These are phyloP conservation scores for Diutina pseudorugosa DNA, from an alignment of 1,139 yeast genomes.

Conservation along the genomic window DNA sequence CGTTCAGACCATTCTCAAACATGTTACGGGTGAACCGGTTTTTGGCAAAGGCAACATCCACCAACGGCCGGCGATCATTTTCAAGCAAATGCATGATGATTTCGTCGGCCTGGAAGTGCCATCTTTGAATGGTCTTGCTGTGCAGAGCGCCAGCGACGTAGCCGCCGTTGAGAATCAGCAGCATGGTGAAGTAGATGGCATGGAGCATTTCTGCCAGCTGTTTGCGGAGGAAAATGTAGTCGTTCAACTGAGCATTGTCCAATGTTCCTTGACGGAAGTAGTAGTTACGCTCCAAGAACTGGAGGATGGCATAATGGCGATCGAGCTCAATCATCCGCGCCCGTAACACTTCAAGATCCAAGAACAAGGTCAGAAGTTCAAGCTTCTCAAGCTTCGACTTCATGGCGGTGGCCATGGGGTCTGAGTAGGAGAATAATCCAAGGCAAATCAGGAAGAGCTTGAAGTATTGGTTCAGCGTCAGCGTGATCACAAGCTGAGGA, in stretches of 20 bases:
- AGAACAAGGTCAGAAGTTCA: slow-evolving; percentile 31
- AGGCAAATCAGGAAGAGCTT: slow-evolving; percentile 24
- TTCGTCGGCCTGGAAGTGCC: slow-evolving; percentile 4
- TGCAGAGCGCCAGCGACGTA: not conserved
- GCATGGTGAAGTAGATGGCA: slow-evolving; percentile 27
- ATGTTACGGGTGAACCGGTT: not conserved
- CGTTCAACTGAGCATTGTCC: slow-evolving; percentile 26
- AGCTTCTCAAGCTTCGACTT: slow-evolving; percentile 27
- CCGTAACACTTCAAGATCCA: slow-evolving; percentile 22
- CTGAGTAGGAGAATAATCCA: slow-evolving; percentile 27
- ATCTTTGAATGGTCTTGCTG: slow-evolving; percentile 8
- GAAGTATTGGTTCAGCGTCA: slow-evolving; percentile 32
- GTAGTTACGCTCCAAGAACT: slow-evolving; percentile 20
- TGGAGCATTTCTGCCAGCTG: slow-evolving; percentile 19
- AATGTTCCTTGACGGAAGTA: slow-evolving; percentile 21
- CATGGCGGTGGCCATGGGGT: slow-evolving; percentile 26
- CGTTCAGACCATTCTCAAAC: slow-evolving; percentile 1
- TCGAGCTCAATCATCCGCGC: slow-evolving; percentile 18
- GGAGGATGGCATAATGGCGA: slow-evolving; percentile 15
- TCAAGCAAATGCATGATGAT: slow-evolving; percentile 21
- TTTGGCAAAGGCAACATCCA: not conserved
- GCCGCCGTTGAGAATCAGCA: slow-evolving; percentile 29
- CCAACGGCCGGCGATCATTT: slow-evolving; percentile 10
- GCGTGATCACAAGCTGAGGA: slow-evolving; percentile 27
- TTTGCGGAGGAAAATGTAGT: slow-evolving; percentile 18